These are phyloP conservation scores for Phytophthora boehmeriae DNA, from an alignment of 352 stramenopile species.

Conservation along the genomic window DNA sequence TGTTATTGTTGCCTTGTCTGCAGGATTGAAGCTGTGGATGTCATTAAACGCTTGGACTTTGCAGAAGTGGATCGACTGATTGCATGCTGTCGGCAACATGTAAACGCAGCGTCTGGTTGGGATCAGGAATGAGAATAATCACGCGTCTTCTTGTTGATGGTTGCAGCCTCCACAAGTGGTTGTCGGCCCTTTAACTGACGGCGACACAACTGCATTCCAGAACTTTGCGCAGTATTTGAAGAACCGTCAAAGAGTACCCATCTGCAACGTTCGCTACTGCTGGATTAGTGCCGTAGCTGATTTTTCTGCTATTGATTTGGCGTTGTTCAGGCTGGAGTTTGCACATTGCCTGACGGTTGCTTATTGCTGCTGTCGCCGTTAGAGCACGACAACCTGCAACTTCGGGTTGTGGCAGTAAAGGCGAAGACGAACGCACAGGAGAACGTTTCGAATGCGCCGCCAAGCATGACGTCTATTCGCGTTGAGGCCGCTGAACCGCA, in stretches of 20 bases:
- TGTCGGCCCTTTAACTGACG: constrained; percentile 32
- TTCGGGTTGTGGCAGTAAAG: constrained; percentile 66
- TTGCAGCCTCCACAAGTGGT: constrained; percentile 63
- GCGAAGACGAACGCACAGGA: constrained; percentile 25
- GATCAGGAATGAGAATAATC: constrained; percentile 1
- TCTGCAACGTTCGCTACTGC: background rate
- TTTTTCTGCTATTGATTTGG: background rate
- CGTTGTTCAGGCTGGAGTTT: constrained; percentile 57
- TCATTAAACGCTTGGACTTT: constrained; percentile 67
- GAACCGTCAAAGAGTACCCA: constrained; percentile 49
- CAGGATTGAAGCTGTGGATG: constrained; percentile 51
- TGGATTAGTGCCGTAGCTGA: background rate
- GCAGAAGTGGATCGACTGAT: constrained; percentile 65
- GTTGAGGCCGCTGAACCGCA: constrained; percentile 21
- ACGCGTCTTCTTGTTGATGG: background rate
- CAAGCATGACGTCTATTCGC: constrained; percentile 30
- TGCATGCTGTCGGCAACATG: constrained; percentile 50
- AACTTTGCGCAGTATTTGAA: constrained; percentile 60
- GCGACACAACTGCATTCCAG: constrained; percentile 40
- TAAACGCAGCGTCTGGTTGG: constrained; percentile 24
- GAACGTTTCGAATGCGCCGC: constrained; percentile 8
- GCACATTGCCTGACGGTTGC: constrained; percentile 40
- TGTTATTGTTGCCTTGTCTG: background rate
- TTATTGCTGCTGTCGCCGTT: constrained; percentile 67
- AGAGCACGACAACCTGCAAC: constrained; percentile 32